Percentiles rank a stretch among this genome's conserved stretches.
These are phyloP conservation scores for Porpolomopsis calyptriformis DNA, from an alignment of 768 basidiomycete species.

Conservation along the genomic window DNA sequence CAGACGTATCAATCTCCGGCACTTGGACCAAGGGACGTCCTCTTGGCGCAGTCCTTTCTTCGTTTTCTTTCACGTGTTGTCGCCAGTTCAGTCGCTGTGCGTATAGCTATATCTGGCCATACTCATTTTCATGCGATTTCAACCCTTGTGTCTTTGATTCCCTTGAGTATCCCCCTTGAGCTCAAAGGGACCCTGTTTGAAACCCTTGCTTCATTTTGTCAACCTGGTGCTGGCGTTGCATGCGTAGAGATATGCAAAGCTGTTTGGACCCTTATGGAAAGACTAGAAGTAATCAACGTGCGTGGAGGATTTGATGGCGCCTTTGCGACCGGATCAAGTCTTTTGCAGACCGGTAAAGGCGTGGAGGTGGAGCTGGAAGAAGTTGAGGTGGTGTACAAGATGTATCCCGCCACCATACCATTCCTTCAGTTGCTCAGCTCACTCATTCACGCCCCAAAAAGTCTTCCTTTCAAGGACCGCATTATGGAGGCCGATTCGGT, in stretches of 20 bases:
- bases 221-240: conserved; percentile 59
- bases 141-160: conserved; percentile 67
- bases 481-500: conserved; percentile 48
- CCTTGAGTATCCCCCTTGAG: conserved; percentile 77
- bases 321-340: conserved; percentile 25
- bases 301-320: conserved; percentile 32
- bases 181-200: conserved; percentile 81
- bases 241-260: conserved; percentile 75
- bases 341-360: conserved; percentile 53
- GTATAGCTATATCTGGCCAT: conserved; percentile 66
- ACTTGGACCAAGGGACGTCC: conserved; percentile 58
- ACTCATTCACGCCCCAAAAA: conserved; percentile 75
- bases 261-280: conserved; percentile 80
- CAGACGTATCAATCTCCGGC: conserved; percentile 37
- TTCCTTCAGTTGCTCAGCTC: conserved; percentile 77
- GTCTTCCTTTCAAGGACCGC: conserved; percentile 49
- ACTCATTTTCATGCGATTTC: conserved; percentile 73
- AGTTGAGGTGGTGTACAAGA: conserved; percentile 63
- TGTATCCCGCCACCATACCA: conserved; percentile 84
- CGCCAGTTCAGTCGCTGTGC: conserved; percentile 63
- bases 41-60: conserved; percentile 73
- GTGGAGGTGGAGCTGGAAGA: conserved; percentile 83
- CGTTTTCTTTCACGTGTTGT: conserved; percentile 69
- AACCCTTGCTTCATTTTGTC: conserved; percentile 72
- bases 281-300: conserved; percentile 73